Conservation (phyloP, 2,329 filamentous ascomycete species). For the Aschersonia sp. region DNA sequence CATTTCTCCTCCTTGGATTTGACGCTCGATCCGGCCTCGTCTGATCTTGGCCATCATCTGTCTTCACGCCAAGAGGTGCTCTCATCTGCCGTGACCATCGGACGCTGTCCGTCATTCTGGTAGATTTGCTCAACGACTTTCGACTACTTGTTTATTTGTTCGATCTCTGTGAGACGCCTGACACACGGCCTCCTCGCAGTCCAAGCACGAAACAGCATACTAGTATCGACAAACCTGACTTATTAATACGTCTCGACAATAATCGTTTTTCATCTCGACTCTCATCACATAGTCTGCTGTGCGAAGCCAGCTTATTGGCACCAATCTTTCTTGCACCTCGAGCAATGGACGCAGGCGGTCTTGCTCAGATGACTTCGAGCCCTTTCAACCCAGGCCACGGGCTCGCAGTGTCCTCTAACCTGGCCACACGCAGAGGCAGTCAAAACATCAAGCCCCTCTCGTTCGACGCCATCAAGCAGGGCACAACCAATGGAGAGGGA, state of each 20-base stretch:
- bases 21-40: too few species aligned
- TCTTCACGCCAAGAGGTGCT: too few species aligned
- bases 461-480: conserved; percentile 57
- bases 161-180: too few species aligned
- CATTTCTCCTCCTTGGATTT: too few species aligned
- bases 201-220: too few species aligned
- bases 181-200: too few species aligned
- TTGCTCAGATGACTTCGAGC: conserved; percentile 97
- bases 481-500: conserved; percentile 53
- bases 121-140: too few species aligned
- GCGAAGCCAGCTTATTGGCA: not conserved
- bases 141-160: too few species aligned
- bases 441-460: conserved; percentile 83
- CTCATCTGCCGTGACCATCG: too few species aligned
- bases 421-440: conserved; percentile 73
- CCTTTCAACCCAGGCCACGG: conserved; percentile 57
- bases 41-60: too few species aligned
- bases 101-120: too few species aligned
- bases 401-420: conserved; percentile 61
- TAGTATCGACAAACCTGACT: too few species aligned
- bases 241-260: not conserved
- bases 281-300: not conserved
- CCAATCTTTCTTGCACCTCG: conserved; percentile 10
- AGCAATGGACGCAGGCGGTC: conserved; percentile 90
- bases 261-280: not conserved